Base-by-base conservation (phyloP, 352 stramenopile species). In the Thraustotheca clavata region DNA sequence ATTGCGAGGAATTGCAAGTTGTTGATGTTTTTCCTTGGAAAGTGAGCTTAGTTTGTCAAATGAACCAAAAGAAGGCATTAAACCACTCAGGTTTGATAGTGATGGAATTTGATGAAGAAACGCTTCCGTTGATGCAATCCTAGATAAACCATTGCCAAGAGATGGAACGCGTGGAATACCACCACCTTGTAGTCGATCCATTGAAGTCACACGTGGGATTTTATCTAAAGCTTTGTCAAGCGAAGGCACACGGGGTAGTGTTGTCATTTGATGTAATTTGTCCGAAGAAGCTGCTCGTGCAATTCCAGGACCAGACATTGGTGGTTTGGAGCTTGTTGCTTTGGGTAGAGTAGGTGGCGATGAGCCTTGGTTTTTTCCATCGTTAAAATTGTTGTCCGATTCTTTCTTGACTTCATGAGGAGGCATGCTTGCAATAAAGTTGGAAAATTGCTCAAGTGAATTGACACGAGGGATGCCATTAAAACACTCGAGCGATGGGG, bases 401-500 rank as follows among this genome's bases (percentile, higher is more conserved):
- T 47, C 43, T 18, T 52, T 52, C 8, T 52, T 52, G 2, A 11
- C 43, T 52, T 52, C 11, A 24, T n/a, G n/a, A 14, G 57, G 57
- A 2, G 57, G 57, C 38, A 65, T 65, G 41, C 32, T 65, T 16
- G 57, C 57, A 33, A 65, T 65, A 27, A 65, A 65, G 31, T 65
- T 65, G 3, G 57, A 65, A 40, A 65, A 65, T 36, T 65, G 57
- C 62, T 92, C 80, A 59, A 89, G 81, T 5, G 83, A 93, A 20
- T 79, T 77, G 40, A 89, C 75, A 38, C 83, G 81, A 18, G 83
- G 83, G 57, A 93, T 91, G 33, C 89, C 90, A 9, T 91, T 91
- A 33, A 80, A 80, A 77, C 79, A 48, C 79, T 91, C 48, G 87
- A 70, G 2, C 75, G 60, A 40, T 55, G 49, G 29, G 67, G 69